Evolutionary conservation across 1,284 basidiomycete species (phyloP).

Genomic region (Microbotryum scabiosae): DNA sequence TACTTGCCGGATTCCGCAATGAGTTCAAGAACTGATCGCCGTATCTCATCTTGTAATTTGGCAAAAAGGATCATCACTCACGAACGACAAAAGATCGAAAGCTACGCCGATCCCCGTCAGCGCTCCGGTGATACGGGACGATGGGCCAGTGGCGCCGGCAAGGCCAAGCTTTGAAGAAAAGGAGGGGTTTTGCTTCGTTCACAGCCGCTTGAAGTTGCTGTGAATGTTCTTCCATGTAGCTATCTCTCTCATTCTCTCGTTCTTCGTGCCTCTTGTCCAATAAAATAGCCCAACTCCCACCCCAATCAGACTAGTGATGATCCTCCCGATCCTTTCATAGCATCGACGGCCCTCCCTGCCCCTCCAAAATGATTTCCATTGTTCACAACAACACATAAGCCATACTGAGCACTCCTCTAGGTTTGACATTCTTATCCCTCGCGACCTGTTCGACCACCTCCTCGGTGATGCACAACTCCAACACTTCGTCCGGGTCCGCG

Average conservation of each 20-base stretch:
- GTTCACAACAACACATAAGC: constrained; percentile 16
- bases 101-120: neutral
- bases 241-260: neutral
- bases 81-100: neutral
- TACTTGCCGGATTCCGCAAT: too few species aligned
- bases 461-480: constrained; percentile 53
- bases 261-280: neutral
- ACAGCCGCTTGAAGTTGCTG: too few species aligned
- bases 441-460: constrained; percentile 64
- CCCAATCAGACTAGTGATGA: neutral
- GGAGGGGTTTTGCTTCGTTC: too few species aligned
- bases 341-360: neutral
- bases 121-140: too few species aligned
- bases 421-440: constrained; percentile 54
- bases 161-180: too few species aligned
- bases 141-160: too few species aligned
- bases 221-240: neutral
- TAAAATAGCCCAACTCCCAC: neutral
- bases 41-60: neutral
- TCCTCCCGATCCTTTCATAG: neutral
- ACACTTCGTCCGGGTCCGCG: constrained; percentile 40
- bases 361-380: neutral
- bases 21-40: neutral
- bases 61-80: neutral
- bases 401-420: constrained; percentile 16